A percentile compares a stretch with the other conserved stretches of the same genome.
Conservation (phyloP, 2,329 filamentous ascomycete genomes). For the Aspergillus ustus region DNA sequence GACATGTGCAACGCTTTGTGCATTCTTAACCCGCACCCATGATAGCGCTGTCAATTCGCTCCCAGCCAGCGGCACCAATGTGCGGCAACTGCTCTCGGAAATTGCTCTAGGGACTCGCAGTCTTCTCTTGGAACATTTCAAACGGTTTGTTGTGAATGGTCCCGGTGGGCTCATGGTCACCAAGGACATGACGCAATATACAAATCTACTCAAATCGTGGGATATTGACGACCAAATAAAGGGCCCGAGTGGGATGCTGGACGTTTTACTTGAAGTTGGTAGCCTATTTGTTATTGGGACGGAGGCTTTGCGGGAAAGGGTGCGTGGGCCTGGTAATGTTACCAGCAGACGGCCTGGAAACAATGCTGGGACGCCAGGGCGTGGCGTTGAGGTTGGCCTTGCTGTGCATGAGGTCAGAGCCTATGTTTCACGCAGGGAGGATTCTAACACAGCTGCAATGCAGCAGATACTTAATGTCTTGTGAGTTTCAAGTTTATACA, state of each 20-base stretch:
- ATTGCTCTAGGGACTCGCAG: constrained; percentile 77
- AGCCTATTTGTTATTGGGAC: constrained; percentile 93
- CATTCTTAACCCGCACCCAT: constrained; percentile 74
- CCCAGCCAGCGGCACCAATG: constrained; percentile 68
- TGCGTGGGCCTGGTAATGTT: constrained; percentile 59
- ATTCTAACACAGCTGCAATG: constrained; percentile 78
- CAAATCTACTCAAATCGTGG: constrained; percentile 83
- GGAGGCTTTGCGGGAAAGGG: constrained; percentile 74
- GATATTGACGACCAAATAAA: constrained; percentile 68
- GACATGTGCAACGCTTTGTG: constrained; percentile 80
- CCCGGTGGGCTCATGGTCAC: constrained; percentile 93
- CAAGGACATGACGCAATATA: constrained; percentile 94
- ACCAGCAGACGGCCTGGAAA: constrained; percentile 49
- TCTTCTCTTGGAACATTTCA: constrained; percentile 89
- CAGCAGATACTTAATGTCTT: constrained; percentile 78
- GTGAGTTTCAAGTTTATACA: constrained; percentile 33
- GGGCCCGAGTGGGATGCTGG: constrained; percentile 63
- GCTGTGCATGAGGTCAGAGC: constrained; percentile 65
- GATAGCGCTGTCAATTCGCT: constrained; percentile 69
- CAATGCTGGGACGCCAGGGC: constrained; percentile 38
- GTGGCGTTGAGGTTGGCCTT: constrained; percentile 60
- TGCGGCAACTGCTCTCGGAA: constrained; percentile 81
- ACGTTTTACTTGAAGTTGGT: constrained; percentile 89
- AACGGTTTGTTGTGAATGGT: constrained; percentile 89
- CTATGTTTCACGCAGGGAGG: constrained; percentile 84